phyloP scores from a whole-genome alignment of 2,329 filamentous ascomycete genomes.

The Dryadomyces quercivorus region DNA sequence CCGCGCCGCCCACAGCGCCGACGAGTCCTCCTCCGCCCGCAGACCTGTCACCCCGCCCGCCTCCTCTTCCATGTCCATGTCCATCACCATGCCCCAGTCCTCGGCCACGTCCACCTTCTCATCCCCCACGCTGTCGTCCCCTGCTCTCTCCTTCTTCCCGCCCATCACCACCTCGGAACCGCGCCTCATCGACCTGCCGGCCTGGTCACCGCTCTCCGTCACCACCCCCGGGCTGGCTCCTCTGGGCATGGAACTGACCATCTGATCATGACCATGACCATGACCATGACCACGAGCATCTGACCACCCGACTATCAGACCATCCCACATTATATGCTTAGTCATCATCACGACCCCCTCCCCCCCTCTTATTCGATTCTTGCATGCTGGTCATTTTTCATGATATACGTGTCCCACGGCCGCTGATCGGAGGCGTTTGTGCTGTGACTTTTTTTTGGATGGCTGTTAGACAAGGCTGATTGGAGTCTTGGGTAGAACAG shows the following conservation, averaged over 20 bases:
- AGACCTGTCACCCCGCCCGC: not conserved
- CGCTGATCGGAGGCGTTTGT: conserved; percentile 23
- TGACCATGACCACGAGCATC: too few relatives aligned
- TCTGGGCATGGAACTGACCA: conserved; percentile 10
- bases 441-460: conserved; percentile 16
- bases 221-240: conserved; percentile 6
- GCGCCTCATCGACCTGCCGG: conserved; percentile 4
- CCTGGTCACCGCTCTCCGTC: conserved; percentile 6
- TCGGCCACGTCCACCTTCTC: not conserved
- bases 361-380: not conserved
- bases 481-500: not conserved
- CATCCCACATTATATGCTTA: not conserved
- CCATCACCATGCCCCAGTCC: not conserved
- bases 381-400: not conserved
- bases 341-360: not conserved
- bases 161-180: conserved; percentile 3
- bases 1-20: not conserved
- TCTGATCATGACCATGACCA: too few relatives aligned
- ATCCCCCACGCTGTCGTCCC: not conserved
- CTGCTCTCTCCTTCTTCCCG: not conserved
- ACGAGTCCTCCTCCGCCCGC: not conserved
- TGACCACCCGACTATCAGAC: too few relatives aligned
- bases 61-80: not conserved
- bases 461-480: not conserved
- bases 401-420: conserved; percentile 8